phyloP scores from a whole-genome alignment of 768 basidiomycete genomes.

The Pleurotus platypus region DNA sequence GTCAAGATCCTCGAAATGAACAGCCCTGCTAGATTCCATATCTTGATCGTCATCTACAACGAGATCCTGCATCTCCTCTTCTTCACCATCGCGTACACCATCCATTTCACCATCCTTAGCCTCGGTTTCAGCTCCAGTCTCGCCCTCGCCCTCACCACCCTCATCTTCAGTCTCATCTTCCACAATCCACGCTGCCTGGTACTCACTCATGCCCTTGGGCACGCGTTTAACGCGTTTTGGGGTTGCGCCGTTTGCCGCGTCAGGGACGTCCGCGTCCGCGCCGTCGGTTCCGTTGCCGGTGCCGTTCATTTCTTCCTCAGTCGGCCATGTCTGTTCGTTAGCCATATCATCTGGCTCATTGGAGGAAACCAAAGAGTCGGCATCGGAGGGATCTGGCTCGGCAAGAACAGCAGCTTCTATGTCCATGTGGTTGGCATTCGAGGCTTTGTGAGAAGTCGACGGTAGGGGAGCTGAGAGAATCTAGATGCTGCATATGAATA shows the following conservation, averaged over 20 bases:
- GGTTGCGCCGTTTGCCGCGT: slow-evolving; percentile 69
- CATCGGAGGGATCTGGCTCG: slow-evolving; percentile 57
- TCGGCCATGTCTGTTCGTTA: slow-evolving; percentile 99
- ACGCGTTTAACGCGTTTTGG: slow-evolving; percentile 78
- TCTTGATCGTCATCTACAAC: slow-evolving; percentile 49
- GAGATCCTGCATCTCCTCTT: slow-evolving; percentile 61
- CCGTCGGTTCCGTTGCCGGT: slow-evolving; percentile 21
- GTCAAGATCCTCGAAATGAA: slow-evolving; percentile 74
- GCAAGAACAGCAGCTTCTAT: slow-evolving; percentile 64
- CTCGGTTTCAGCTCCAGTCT: slow-evolving; percentile 36
- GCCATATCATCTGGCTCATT: slow-evolving; percentile 87
- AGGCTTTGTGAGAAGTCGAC: slow-evolving; percentile 30
- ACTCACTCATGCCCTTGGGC: slow-evolving; percentile 94
- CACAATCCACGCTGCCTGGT: slow-evolving; percentile 95
- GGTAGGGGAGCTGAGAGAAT: slow-evolving; percentile 62
- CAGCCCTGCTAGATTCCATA: slow-evolving; percentile 49
- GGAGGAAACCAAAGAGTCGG: slow-evolving; percentile 83
- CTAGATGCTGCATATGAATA: slow-evolving; percentile 31
- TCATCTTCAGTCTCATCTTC: slow-evolving; percentile 74
- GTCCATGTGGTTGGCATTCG: slow-evolving; percentile 48
- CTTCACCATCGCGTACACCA: slow-evolving; percentile 37
- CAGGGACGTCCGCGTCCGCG: slow-evolving; percentile 42
- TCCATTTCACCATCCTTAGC: slow-evolving; percentile 21
- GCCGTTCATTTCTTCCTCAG: slow-evolving; percentile 85
- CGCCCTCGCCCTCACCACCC: slow-evolving; percentile 38